Base-by-base conservation (phyloP, 2,329 filamentous ascomycete genomes). In the Diaporthe batatas region DNA sequence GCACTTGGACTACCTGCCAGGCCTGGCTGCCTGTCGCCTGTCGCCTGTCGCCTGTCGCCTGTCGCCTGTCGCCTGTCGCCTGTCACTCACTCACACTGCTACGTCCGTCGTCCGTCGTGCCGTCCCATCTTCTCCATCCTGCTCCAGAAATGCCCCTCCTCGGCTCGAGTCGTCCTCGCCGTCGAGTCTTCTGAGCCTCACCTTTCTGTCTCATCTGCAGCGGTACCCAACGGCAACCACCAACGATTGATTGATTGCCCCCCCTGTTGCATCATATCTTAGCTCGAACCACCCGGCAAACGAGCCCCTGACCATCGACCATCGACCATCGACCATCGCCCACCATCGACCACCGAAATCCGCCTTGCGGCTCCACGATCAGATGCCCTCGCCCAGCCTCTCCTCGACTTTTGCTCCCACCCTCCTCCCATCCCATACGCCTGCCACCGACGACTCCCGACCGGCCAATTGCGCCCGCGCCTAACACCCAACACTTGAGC, bases 121-220 rank as follows among this genome's bases (percentile, higher is more conserved):
- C 44, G 53, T 39, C 68, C 42, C 55, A 32, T 62, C 54, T n/a
- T 42, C 42, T 42, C 49, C 32, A 70, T 62, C 55, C 55, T 18
- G 44, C 55, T 44, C 47, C 55, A 42, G 58, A 70, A 14, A 53
- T 70, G 68, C 55, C 68, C 68, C 68, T 70, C 68, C 42, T 70
- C 53, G 44, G 18, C 29, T 29, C 3, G 23, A 5, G 25, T 36
- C 23, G 21, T 49, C 8, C 36, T 44, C 25, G 6, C 58, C 25
- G 7, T n/a, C 21, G 55, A 62, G 32, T 29, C 16, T 36, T 25
- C 54, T 32, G 29, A 55, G 29, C 68, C 68, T 70, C 44, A 44
- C 21, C 25, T 29, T 2, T 25, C 25, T 25, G 21, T 47, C 12
- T 39, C 34, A 25, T 39, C 42, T 39, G 7, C 55, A 25, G 32